Conservation (phyloP, 2,329 filamentous ascomycete genomes). For the Pseudocercospora ulei region DNA sequence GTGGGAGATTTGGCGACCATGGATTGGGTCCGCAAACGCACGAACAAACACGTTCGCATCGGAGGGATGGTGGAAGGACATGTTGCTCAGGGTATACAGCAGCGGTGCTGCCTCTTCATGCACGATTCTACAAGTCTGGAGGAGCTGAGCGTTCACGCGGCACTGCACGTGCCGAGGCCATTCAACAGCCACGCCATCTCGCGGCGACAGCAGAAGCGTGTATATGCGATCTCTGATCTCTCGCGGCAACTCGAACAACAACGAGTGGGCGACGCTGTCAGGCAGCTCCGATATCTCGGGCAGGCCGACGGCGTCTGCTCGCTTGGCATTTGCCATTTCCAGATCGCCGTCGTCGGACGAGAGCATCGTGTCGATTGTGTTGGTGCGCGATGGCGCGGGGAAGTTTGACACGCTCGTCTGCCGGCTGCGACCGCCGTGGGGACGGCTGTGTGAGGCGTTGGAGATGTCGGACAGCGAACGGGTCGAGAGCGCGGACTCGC, state of each 20-base stretch:
- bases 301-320: conserved; percentile 9
- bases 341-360: conserved; percentile 25
- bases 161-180: conserved; percentile 27
- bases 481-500: conserved; percentile 32
- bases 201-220: conserved; percentile 28
- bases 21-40: conserved; percentile 26
- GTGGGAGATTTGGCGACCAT: conserved; percentile 21
- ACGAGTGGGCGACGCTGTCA: conserved; percentile 27
- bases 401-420: conserved; percentile 17
- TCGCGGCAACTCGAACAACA: conserved; percentile 33
- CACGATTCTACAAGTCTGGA: conserved; percentile 30
- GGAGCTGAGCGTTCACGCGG: conserved; percentile 25
- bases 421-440: conserved; percentile 12
- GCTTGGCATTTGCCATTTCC: conserved; percentile 20
- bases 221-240: conserved; percentile 35
- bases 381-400: conserved; percentile 20
- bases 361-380: conserved; percentile 23
- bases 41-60: conserved; percentile 36
- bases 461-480: conserved; percentile 33
- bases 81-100: conserved; percentile 33
- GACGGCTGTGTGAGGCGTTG: conserved; percentile 16
- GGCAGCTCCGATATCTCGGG: conserved; percentile 25
- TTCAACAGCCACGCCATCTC: conserved; percentile 26
- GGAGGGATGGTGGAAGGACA: conserved; percentile 34
- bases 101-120: conserved; percentile 31